Conservation (phyloP, 1,284 basidiomycete species). For the Chalciporus sp. region DNA sequence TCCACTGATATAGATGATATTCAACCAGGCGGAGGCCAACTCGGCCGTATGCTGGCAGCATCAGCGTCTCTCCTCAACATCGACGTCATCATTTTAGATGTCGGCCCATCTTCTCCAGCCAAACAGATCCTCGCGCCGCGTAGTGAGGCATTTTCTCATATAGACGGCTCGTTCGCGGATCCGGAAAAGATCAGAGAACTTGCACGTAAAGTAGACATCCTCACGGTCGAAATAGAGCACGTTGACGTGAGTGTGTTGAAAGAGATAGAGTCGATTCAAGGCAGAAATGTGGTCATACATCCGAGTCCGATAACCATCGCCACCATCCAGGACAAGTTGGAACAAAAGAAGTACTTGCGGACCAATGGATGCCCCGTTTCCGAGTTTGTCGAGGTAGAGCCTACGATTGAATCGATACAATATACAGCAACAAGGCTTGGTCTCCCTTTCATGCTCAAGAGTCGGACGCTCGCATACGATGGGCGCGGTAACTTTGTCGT, state of each 20-base stretch:
- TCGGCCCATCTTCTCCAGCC: conserved; percentile 80
- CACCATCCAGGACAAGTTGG: conserved; percentile 94
- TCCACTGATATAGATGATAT: conserved; percentile 13
- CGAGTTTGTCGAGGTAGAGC: conserved; percentile 67
- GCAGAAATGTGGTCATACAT: conserved; percentile 65
- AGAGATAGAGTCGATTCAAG: conserved; percentile 52
- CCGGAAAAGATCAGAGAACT: conserved; percentile 81
- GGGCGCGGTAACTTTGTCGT: conserved; percentile 93
- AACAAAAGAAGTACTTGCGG: conserved; percentile 83
- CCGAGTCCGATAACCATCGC: conserved; percentile 85
- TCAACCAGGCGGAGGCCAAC: conserved; percentile 88
- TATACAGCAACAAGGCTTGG: conserved; percentile 63
- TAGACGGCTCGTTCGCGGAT: conserved; percentile 91
- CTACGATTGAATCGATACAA: conserved; percentile 57
- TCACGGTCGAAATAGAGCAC: conserved; percentile 98
- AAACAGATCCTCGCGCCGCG: conserved; percentile 83
- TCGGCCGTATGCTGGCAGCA: conserved; percentile 96
- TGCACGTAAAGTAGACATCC: conserved; percentile 80
- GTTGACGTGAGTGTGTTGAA: conserved; percentile 84
- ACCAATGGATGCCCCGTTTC: conserved; percentile 70
- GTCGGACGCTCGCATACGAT: conserved; percentile 93
- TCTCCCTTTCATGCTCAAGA: conserved; percentile 96
- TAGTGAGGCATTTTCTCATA: conserved; percentile 56
- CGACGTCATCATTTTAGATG: conserved; percentile 87
- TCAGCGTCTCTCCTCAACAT: conserved; percentile 90